A percentile compares a stretch with the other conserved stretches of the same genome.
phyloP scores from a whole-genome alignment of 2,329 filamentous ascomycete genomes.

The Fusarium musae region DNA sequence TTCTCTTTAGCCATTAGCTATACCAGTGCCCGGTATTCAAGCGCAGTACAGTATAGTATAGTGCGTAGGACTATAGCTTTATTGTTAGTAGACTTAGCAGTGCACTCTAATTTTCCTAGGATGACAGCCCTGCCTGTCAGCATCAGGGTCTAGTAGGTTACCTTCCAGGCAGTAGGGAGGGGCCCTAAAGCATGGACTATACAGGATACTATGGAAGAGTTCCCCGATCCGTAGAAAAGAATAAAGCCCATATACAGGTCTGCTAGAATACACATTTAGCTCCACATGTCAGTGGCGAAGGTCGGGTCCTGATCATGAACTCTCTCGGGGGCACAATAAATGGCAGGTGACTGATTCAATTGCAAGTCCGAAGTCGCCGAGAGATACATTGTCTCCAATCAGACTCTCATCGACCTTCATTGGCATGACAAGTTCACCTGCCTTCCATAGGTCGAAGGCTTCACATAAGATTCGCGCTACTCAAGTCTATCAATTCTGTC shows the following conservation, averaged over 20 bases:
- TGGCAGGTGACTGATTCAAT: not conserved
- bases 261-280: not conserved
- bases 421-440: not conserved
- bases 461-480: not conserved
- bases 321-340: not conserved
- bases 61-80: no score
- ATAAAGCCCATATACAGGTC: not conserved
- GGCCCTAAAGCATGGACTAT: rapidly evolving
- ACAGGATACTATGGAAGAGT: not conserved
- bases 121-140: no score
- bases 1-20: no score
- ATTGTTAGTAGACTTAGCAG: no score
- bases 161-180: rapidly evolving
- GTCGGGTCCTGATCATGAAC: not conserved
- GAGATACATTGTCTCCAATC: not conserved
- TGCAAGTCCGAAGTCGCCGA: not conserved
- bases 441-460: not conserved
- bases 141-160: not conserved
- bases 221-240: not conserved
- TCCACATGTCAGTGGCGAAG: not conserved
- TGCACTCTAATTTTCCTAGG: no score
- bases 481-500: not conserved
- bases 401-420: not conserved
- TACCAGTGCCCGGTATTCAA: no score
- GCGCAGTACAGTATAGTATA: no score